These are phyloP conservation scores for Yamadazyma buinensis DNA, from an alignment of 1,139 yeast genomes.

Conservation along the genomic window DNA sequence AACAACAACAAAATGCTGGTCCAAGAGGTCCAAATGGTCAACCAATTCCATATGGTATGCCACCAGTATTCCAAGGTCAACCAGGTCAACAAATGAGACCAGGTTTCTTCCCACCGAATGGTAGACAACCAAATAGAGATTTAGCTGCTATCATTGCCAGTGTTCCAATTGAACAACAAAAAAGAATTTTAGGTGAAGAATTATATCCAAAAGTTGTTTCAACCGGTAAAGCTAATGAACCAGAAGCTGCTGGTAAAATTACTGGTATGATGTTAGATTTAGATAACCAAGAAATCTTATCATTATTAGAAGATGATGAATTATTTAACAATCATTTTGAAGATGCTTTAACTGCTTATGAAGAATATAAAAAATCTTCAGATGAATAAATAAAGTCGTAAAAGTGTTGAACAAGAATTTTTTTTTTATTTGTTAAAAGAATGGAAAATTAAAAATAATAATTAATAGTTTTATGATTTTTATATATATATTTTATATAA, in stretches of 20 bases:
- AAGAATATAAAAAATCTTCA: constrained; percentile 66
- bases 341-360: constrained; percentile 93
- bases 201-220: constrained; percentile 91
- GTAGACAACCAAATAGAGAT: constrained; percentile 40
- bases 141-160: constrained; percentile 59
- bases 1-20: too few relatives aligned
- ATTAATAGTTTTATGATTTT: too few relatives aligned
- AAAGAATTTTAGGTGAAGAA: constrained; percentile 96
- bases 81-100: constrained; percentile 24
- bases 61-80: constrained; percentile 55
- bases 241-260: constrained; percentile 97
- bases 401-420: too few relatives aligned
- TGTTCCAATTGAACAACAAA: constrained; percentile 84
- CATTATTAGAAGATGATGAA: constrained; percentile 85
- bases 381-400: constrained; percentile 19
- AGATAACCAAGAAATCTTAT: constrained; percentile 88
- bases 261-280: constrained; percentile 99
- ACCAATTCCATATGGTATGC: constrained; percentile 79
- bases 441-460: too few relatives aligned
- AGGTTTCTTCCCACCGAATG: constrained; percentile 44
- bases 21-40: constrained; percentile 73
- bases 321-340: constrained; percentile 88
- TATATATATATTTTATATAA: constrained; percentile 16
- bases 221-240: constrained; percentile 81
- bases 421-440: neutral